phyloP scores from a whole-genome alignment of 805 yeast species.

The Candida fluviatilis region DNA sequence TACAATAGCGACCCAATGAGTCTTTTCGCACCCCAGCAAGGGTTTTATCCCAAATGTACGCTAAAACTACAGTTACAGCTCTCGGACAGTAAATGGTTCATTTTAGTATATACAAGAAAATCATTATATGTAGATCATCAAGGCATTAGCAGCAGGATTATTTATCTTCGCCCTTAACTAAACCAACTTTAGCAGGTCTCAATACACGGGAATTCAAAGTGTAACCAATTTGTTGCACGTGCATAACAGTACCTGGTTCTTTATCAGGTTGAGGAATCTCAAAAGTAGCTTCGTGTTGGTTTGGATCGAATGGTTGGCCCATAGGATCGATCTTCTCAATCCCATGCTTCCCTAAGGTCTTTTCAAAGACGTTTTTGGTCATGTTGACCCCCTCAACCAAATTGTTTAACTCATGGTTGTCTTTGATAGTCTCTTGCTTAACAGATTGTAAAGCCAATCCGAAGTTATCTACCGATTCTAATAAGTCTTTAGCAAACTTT shows the following conservation, averaged over 20 bases:
- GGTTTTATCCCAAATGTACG: no score
- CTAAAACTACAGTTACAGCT: no score
- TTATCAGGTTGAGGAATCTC: conserved; percentile 82
- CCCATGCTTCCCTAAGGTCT: conserved; percentile 79
- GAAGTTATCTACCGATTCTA: conserved; percentile 88
- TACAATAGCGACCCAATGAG: no score
- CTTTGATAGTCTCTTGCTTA: conserved; percentile 53
- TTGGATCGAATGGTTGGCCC: conserved; percentile 86
- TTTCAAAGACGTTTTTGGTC: conserved; percentile 84
- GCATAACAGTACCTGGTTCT: conserved; percentile 90
- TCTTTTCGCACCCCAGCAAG: no score
- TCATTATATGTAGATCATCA: neutral
- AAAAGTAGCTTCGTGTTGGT: conserved; percentile 88
- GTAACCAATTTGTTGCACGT: conserved; percentile 88
- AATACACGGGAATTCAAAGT: conserved; percentile 81
- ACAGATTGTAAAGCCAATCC: conserved; percentile 79
- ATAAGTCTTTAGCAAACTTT: conserved; percentile 84
- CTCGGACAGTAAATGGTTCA: no score
- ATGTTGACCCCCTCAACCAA: conserved; percentile 84
- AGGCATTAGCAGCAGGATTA: neutral
- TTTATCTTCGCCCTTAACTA: conserved; percentile 54
- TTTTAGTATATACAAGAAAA: conserved; percentile 1
- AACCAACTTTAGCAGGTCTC: conserved; percentile 95
- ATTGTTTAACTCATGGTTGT: conserved; percentile 63
- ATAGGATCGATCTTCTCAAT: conserved; percentile 75